Evolutionary conservation across 148 eudicot species (phyloP), one percentile per base, ranked within the genome.

Genomic region (Simmondsia chinensis): DNA sequence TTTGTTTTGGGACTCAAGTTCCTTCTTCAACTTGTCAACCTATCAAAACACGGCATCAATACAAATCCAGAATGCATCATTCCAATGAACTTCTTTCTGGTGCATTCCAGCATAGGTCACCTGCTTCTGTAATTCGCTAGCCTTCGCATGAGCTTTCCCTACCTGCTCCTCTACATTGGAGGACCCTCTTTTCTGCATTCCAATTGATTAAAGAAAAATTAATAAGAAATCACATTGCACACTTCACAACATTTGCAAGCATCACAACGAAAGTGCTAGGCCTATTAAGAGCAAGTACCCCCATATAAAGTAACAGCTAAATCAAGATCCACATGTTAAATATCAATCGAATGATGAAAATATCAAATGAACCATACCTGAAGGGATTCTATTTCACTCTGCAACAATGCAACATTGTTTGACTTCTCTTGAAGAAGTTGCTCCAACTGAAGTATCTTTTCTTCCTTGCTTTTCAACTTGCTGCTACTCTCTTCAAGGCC

Each of bases 11-110:
- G 39, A 15, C 23, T 77, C 82, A 43, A 68, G 45, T 65, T 83
- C 87, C 57, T 66, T 77, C 59, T 66, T 71, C 33, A 88, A 73
- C 50, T 65, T 62, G 33, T 80, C 82, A 59, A 80, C 68, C 78
- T 81, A 62, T 33, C 46, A 28, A 33, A n/a, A n/a, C n/a, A 8
- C 26, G 3, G 12, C 13, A 34, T n/a, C n/a, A 34, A 16, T 18
- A 25, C 1, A 48, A 25, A 4, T 2, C 9, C 17, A 39, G 13
- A 31, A 34, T 43, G 30, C 26, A 13, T 1, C 1, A 49, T 10
- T 35, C 13, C 22, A 21, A 26, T 22, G 39, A 33, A 39, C 15
- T 33, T 26, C 6, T 25, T 23, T 4, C 13, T 7, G 34, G 9
- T 25, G 14, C 46, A 12, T 46, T 4, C 29, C 23, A 22, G 24